phyloP scores from a whole-genome alignment of 805 yeast species.

The Danielia oregonensis region DNA sequence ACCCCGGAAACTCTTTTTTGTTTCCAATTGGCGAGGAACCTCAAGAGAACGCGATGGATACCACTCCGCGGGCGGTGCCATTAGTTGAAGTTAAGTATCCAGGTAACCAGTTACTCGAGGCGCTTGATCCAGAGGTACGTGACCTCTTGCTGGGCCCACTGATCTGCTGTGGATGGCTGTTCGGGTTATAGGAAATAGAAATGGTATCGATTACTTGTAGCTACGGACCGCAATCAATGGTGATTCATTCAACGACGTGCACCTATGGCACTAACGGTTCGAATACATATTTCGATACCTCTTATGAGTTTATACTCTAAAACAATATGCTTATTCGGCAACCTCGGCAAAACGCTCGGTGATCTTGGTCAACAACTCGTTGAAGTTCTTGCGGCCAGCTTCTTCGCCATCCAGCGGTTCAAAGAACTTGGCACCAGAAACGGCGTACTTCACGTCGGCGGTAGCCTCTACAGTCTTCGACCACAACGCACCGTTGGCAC shows the following conservation, averaged over 20 bases:
- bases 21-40: slow-evolving; percentile 10
- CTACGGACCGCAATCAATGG: too few relatives aligned
- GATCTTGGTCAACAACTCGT: slow-evolving; percentile 66
- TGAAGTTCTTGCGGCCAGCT: slow-evolving; percentile 73
- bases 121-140: not conserved
- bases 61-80: slow-evolving; percentile 12
- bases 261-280: too few relatives aligned
- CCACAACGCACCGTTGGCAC: slow-evolving; percentile 93
- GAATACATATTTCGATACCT: too few relatives aligned
- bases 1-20: slow-evolving; percentile 11
- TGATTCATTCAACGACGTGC: too few relatives aligned
- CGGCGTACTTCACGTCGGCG: slow-evolving; percentile 86
- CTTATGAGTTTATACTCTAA: not conserved
- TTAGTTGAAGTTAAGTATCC: slow-evolving; percentile 5
- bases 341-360: slow-evolving; percentile 94
- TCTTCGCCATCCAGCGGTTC: slow-evolving; percentile 91
- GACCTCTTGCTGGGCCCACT: not conserved
- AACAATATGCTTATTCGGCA: slow-evolving; percentile 55
- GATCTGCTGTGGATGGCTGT: not conserved
- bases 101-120: not conserved
- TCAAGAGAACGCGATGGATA: slow-evolving; percentile 5
- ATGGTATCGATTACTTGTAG: too few relatives aligned
- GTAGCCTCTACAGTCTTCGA: slow-evolving; percentile 86
- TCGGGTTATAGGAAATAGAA: not conserved
- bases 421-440: slow-evolving; percentile 91